Evolutionary conservation across 192 early-diverging fungal genomes (phyloP).

Genomic region (Borealophlyctis nickersoniae): DNA sequence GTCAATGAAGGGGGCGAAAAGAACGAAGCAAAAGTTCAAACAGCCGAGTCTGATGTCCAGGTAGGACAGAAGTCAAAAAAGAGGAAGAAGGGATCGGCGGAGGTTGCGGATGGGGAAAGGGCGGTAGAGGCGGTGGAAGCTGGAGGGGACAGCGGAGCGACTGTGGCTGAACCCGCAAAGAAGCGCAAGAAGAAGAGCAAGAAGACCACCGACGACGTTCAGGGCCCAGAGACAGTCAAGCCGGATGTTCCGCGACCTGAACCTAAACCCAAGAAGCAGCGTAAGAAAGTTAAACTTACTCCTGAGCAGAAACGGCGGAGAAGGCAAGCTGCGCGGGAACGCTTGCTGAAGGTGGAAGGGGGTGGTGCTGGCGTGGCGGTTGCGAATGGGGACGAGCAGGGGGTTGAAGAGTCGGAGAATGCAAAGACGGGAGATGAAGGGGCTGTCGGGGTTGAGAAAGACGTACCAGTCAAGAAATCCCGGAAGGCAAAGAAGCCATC

Average conservation of each 20-base stretch:
- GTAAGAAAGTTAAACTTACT: too few species aligned
- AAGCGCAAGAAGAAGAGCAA: constrained; percentile 5
- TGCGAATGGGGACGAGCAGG: too few species aligned
- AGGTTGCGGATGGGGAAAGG: background rate
- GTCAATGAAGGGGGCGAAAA: too few species aligned
- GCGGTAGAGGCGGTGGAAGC: background rate
- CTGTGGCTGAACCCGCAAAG: constrained; percentile 3
- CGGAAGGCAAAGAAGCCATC: background rate
- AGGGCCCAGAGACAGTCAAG: constrained; percentile 3
- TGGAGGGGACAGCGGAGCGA: background rate
- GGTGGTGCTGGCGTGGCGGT: too few species aligned
- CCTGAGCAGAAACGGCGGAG: too few species aligned
- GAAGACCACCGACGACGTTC: background rate
- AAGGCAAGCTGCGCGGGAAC: too few species aligned
- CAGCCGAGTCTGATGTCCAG: too few species aligned
- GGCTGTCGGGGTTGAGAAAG: background rate
- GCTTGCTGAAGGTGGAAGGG: too few species aligned
- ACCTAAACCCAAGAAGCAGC: background rate
- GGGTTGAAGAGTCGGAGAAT: too few species aligned
- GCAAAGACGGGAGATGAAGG: background rate
- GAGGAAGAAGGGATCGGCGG: background rate
- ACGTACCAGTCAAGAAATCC: background rate
- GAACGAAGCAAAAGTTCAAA: too few species aligned
- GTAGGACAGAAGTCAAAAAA: background rate
- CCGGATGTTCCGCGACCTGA: background rate